These are phyloP conservation scores for Taiozyma onychis DNA, from an alignment of 1,139 yeast genomes.

Conservation along the genomic window DNA sequence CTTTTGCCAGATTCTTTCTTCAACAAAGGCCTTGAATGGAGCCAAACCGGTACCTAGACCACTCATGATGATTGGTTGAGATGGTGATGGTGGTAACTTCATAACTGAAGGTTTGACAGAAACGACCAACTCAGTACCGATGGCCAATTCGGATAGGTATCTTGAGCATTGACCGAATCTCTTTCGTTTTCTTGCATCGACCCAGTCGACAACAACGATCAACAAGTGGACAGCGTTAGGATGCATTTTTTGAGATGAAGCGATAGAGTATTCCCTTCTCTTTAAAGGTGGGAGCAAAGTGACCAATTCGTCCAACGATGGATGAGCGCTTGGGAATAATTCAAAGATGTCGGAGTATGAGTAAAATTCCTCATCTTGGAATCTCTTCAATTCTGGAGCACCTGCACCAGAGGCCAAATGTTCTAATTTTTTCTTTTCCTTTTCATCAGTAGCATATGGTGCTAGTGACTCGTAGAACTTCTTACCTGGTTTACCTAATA, in stretches of 20 bases:
- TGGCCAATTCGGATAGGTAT: conserved; percentile 68
- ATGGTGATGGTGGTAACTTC: conserved; percentile 85
- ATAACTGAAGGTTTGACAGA: conserved; percentile 95
- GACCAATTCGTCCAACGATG: conserved; percentile 66
- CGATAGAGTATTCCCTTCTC: conserved; percentile 98
- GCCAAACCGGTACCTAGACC: conserved; percentile 98
- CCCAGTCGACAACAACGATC: conserved; percentile 96
- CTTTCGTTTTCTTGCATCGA: conserved; percentile 77
- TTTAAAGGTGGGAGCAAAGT: conserved; percentile 78
- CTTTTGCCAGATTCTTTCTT: conserved; percentile 92
- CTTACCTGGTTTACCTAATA: conserved; percentile 95
- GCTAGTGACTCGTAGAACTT: conserved; percentile 84
- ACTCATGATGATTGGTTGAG: conserved; percentile 92
- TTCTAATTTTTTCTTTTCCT: conserved; percentile 57
- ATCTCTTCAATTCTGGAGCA: conserved; percentile 77
- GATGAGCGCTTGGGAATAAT: conserved; percentile 80
- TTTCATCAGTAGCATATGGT: conserved; percentile 62
- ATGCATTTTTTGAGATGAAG: conserved; percentile 90
- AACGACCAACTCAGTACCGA: conserved; percentile 87
- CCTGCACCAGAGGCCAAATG: conserved; percentile 74
- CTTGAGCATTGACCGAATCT: conserved; percentile 95
- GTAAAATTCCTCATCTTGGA: conserved; percentile 78
- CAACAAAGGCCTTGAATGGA: conserved; percentile 95
- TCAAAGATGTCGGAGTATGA: conserved; percentile 79
- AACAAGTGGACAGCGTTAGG: conserved; percentile 87